These are phyloP conservation scores for Podaxis rugospora DNA, from an alignment of 768 basidiomycete genomes.

Conservation along the genomic window DNA sequence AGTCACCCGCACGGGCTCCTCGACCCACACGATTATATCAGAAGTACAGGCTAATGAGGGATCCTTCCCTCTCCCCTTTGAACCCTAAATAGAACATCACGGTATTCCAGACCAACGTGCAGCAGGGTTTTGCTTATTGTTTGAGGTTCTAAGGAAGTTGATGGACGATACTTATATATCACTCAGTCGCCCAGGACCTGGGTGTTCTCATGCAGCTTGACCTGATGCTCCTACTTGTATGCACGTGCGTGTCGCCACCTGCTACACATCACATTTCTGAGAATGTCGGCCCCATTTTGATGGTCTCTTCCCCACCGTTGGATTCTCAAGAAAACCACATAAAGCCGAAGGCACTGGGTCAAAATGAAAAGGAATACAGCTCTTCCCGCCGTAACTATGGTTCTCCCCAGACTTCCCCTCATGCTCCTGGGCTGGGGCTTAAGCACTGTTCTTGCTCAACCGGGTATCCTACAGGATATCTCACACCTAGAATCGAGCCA, in stretches of 20 bases:
- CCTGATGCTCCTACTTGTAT: not conserved
- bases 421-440: not conserved
- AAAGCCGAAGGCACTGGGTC: not conserved
- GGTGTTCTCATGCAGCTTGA: not conserved
- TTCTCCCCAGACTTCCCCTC: not conserved
- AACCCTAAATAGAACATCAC: not conserved
- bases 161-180: not conserved
- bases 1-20: not conserved
- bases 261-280: not conserved
- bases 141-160: not conserved
- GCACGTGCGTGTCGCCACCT: slow-evolving; percentile 1
- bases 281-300: not conserved
- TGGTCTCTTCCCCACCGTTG: not conserved
- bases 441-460: not conserved
- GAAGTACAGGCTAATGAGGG: not conserved
- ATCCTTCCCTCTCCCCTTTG: not conserved
- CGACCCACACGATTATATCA: not conserved
- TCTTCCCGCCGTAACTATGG: not conserved
- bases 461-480: slow-evolving; percentile 8
- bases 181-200: not conserved
- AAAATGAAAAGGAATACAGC: not conserved
- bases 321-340: not conserved
- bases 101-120: not conserved
- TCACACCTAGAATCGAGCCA: slow-evolving; percentile 26
- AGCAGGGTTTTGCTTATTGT: slow-evolving; percentile 1